Conservation (phyloP, 306 rosid species). For the Adenanthera pavonina region DNA sequence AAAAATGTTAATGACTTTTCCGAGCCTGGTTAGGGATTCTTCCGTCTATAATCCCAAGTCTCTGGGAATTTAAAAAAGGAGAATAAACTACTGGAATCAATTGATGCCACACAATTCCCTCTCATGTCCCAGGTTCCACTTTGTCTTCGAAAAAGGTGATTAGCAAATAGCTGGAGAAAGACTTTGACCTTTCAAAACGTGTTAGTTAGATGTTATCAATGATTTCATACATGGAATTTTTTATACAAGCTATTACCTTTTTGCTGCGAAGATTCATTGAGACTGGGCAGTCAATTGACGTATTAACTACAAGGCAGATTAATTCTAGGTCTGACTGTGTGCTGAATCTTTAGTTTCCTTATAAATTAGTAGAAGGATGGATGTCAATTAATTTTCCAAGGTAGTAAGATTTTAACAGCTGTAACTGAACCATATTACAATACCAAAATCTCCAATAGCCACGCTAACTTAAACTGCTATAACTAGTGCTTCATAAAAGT, state of each 20-base stretch:
- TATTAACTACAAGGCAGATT: not conserved
- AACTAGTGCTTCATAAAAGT: constrained; percentile 6
- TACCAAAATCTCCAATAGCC: not conserved
- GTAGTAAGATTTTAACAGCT: not conserved
- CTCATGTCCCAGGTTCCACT: not conserved
- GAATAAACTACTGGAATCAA: constrained; percentile 6
- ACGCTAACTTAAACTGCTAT: not conserved
- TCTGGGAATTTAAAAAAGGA: not conserved
- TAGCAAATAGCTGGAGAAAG: not conserved
- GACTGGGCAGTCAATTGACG: not conserved
- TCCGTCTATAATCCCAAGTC: not conserved
- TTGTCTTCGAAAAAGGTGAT: not conserved
- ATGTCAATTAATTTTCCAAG: not conserved
- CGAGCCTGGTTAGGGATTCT: not conserved
- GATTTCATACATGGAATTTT: constrained; percentile 16
- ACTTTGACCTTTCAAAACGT: not conserved
- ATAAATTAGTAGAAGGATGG: constrained; percentile 13
- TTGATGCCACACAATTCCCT: not conserved
- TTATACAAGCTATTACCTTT: not conserved
- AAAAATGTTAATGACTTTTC: constrained; percentile 1
- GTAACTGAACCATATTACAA: not conserved
- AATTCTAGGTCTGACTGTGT: constrained; percentile 19
- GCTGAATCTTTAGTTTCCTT: constrained; percentile 6
- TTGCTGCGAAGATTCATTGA: not conserved
- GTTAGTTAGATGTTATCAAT: not conserved